phyloP scores from a whole-genome alignment of 495 filamentous ascomycete species.

The Lentithecium fluviatile region DNA sequence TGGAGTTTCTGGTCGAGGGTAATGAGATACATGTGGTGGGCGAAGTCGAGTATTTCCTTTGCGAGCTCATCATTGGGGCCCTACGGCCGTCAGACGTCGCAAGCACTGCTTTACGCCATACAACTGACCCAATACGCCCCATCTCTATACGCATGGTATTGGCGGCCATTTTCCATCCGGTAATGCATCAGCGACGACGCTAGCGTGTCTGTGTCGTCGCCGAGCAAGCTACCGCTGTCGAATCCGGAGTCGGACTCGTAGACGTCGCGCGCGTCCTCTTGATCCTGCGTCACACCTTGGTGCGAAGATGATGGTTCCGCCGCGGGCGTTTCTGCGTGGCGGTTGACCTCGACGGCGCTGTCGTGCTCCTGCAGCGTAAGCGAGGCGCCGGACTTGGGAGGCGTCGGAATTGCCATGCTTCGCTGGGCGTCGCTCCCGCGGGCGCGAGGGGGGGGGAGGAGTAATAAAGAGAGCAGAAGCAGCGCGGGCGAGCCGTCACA shows the following conservation, averaged over 20 bases:
- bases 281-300: not conserved
- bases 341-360: conserved; percentile 12
- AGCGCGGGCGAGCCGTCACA: not conserved
- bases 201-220: conserved; percentile 32
- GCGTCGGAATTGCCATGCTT: not conserved
- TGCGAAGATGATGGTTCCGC: not conserved
- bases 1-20: conserved; percentile 37
- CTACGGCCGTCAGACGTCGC: conserved; percentile 20
- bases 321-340: not conserved
- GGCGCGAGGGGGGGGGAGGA: too few relatives aligned
- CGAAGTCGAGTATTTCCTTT: conserved; percentile 41
- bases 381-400: not conserved
- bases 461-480: not conserved
- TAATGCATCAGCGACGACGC: conserved; percentile 31
- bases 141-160: conserved; percentile 34
- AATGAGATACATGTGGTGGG: conserved; percentile 39
- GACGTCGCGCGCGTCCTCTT: conserved; percentile 7
- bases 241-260: conserved; percentile 30
- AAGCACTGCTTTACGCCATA: not conserved
- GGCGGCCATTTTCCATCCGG: conserved; percentile 29
- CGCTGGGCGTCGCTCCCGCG: not conserved
- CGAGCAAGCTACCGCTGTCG: conserved; percentile 23
- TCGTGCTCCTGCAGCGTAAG: conserved; percentile 5
- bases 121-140: conserved; percentile 30
- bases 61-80: conserved; percentile 45